phyloP scores from a whole-genome alignment of 1,284 basidiomycete species.

The Malassezia obtusa region DNA sequence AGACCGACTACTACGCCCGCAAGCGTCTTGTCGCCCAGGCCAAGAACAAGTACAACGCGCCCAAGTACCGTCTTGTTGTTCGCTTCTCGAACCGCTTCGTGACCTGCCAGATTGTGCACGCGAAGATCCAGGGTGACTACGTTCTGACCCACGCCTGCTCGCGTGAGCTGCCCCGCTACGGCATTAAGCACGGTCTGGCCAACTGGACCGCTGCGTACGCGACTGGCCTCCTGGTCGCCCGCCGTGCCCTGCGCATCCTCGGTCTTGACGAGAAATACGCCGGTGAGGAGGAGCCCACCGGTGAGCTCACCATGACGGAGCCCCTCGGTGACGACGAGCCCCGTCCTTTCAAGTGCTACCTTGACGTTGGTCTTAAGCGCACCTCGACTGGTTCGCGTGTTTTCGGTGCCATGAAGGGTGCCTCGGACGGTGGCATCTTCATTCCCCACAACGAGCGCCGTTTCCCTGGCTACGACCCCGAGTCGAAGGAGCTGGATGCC shows the following conservation, averaged over 20 bases:
- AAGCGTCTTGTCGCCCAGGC: conserved; percentile 93
- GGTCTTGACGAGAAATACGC: conserved; percentile 97
- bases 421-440: conserved; percentile 93
- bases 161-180: conserved; percentile 85
- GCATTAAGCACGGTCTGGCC: conserved; percentile 94
- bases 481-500: conserved; percentile 84
- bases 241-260: conserved; percentile 87
- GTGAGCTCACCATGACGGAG: conserved; percentile 72
- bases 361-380: conserved; percentile 95
- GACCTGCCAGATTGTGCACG: conserved; percentile 70
- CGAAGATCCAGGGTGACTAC: conserved; percentile 93
- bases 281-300: conserved; percentile 86
- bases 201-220: conserved; percentile 99
- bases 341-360: conserved; percentile 95
- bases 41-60: conserved; percentile 99
- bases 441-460: conserved; percentile 97
- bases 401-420: conserved; percentile 98
- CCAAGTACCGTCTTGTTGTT: conserved; percentile 96
- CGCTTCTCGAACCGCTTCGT: conserved; percentile 58
- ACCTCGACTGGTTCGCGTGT: conserved; percentile 97
- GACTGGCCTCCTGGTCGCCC: conserved; percentile 87
- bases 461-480: conserved; percentile 95
- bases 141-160: conserved; percentile 64
- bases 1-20: conserved; percentile 98
- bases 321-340: conserved; percentile 83